A percentile compares a stretch with the other conserved stretches of the same genome.
Conservation (phyloP, 176 grass and related monocot genomes). For the Rhipidocladum racemiflorum region DNA sequence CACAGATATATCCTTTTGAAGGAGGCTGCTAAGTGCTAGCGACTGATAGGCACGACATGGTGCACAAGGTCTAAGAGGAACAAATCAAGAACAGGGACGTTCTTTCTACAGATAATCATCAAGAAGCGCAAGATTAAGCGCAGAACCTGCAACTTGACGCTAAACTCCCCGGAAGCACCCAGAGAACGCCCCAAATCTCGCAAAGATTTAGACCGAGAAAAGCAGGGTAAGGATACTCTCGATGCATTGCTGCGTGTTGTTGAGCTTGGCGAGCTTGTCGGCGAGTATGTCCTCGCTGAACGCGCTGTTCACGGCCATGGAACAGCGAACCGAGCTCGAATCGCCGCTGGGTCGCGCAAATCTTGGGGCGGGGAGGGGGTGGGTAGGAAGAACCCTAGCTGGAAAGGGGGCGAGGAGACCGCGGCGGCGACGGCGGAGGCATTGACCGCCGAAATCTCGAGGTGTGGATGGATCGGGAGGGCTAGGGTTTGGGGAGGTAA, state of each 20-base stretch:
- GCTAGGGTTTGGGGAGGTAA: slow-evolving; percentile 53
- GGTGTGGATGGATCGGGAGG: slow-evolving; percentile 26
- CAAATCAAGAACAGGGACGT: neutral
- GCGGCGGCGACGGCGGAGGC: slow-evolving; percentile 33
- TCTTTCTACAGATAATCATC: neutral
- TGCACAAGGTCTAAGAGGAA: neutral
- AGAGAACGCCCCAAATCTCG: slow-evolving; percentile 19
- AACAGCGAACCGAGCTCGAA: slow-evolving; percentile 29
- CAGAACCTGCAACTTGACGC: slow-evolving; percentile 16
- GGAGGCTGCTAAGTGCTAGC: neutral
- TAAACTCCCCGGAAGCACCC: neutral
- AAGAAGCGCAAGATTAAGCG: neutral
- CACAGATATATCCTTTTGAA: slow-evolving; percentile 1
- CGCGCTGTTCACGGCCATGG: slow-evolving; percentile 66
- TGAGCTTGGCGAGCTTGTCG: slow-evolving; percentile 93
- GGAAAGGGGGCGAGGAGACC: slow-evolving; percentile 8
- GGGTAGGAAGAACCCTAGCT: neutral
- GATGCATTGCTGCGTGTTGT: slow-evolving; percentile 98
- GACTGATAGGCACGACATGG: neutral
- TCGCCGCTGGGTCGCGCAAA: slow-evolving; percentile 18
- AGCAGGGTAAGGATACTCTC: slow-evolving; percentile 81
- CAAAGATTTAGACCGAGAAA: slow-evolving; percentile 8
- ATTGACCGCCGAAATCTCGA: slow-evolving; percentile 44
- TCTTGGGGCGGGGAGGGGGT: neutral
- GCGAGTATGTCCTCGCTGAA: slow-evolving; percentile 90